Evolutionary conservation across 2,329 filamentous ascomycete genomes (phyloP), one percentile per base, ranked within the genome.

Genomic region (Calonectria pteridis): DNA sequence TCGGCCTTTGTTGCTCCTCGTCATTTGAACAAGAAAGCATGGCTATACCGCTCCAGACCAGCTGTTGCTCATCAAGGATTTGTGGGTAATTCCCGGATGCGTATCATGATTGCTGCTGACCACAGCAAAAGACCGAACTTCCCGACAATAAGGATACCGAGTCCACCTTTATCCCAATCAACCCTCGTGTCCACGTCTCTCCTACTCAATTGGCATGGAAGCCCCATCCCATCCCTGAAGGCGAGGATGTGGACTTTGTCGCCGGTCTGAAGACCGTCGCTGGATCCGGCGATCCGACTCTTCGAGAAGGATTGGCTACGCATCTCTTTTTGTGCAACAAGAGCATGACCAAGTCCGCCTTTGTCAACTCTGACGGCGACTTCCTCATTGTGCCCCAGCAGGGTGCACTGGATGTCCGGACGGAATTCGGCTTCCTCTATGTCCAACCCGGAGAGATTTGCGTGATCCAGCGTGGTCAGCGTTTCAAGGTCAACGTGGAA

Each of bases 361-460:
- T 89, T 70, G 87, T 85, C 76, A 89, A 89, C 77, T 90, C 91
- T 2, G 93, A 94, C 73, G 93, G 93, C 20, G 92, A 94, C 80
- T 89, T 92, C 73, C 84, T 94, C 67, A 92, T 94, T 59, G 87
- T 94, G 3, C 91, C 89, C 0, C 92, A 94, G 73, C 88, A 92
- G 75, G 93, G 93, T 16, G 86, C 89, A 0, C 85, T 94, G 2
- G 90, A 94, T 76, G 91, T 94, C 58, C 91, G 93, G 79, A 94
- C 93, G 3, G 93, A 94, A 79, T 88, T 94, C 20, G 93, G 93
- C 6, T 87, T 87, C 31, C 81, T 94, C 0, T 88, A 92, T 65
- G 91, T 94, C 6, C 90, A 92, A 5, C 92, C 92, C 0, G 92
- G 92, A n/a, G 93, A 94, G 81, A 90, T 94, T 37, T 89, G 87